Base-by-base conservation (phyloP, 352 stramenopile genomes). In the Phytophthora quininea region DNA sequence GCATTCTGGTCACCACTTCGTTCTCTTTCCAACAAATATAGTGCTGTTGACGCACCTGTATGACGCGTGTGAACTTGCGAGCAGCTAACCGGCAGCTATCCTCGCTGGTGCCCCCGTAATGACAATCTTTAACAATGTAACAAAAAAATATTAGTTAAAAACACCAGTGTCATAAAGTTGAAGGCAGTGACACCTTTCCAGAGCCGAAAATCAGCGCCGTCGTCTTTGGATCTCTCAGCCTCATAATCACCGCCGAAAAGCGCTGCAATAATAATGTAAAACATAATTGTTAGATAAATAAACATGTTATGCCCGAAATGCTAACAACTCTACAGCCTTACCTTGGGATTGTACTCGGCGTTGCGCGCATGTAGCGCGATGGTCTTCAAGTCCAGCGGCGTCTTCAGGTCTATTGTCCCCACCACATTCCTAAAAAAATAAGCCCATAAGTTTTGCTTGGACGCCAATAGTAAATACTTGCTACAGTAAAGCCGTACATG, bases 291-390 rank as follows among this genome's bases (percentile, higher is more conserved):
- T n/a, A 48, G 31, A 58, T 42, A 43, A 24, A 24, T 24, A 24
- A 24, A 24, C 19, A 24, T 24, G 19, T 0, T 24, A 24, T 24
- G 19, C 19, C 19, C 19, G 19, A 24, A 24, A 24, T 24, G 19
- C 19, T 0, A 24, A 24, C 19, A 0, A 24, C 0, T 24, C 19
- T 24, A 24, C 19, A 24, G 19, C 1, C 2, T 29, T 50, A 97
- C 90, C 83, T 98, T 97, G 10, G 98, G 98, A 79, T 99, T 99
- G 79, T 99, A 99, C 82, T 99, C 98, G 6, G 97, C 98, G 67
- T 99, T 99, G 15, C 97, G 91, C 47, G 96, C 97, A 62, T 98
- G 95, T 24, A 98, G 75, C 37, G 98, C 96, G 61, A 99, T 99
- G 49, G 92, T 97, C 77, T 98, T 98, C 27, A 99, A 86, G 71